phyloP scores from a whole-genome alignment of 495 filamentous ascomycete species.

The Talaromyces wortmannii region DNA sequence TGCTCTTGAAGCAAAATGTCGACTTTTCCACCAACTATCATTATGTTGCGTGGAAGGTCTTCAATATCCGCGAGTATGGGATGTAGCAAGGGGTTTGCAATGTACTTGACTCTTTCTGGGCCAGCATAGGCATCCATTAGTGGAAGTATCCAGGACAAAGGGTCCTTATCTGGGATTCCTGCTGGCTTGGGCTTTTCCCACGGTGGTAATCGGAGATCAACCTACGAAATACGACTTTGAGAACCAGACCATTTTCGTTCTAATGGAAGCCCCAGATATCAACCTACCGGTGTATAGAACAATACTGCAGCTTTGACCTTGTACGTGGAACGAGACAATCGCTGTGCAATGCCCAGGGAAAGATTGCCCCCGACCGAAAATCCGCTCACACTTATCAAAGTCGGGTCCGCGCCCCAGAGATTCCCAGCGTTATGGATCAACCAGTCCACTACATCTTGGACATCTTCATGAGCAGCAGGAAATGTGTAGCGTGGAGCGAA shows the following conservation, averaged over 20 bases:
- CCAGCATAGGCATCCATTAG: constrained; percentile 24
- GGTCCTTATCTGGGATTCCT: constrained; percentile 18
- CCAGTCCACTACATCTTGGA: constrained; percentile 13
- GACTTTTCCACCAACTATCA: constrained; percentile 14
- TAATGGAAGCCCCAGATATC: neutral
- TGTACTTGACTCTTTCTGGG: constrained; percentile 5
- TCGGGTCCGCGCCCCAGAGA: constrained; percentile 14
- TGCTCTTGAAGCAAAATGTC: constrained; percentile 23
- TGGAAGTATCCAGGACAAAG: constrained; percentile 15
- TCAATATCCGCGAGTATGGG: constrained; percentile 14
- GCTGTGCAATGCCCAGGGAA: constrained; percentile 11
- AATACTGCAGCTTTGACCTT: neutral
- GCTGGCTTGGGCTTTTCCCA: constrained; percentile 20
- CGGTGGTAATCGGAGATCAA: constrained; percentile 23
- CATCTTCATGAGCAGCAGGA: constrained; percentile 17
- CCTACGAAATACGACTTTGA: no score
- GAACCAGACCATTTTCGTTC: no score
- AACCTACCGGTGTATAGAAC: neutral
- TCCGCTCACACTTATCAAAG: constrained; percentile 24
- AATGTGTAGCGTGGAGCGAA: constrained; percentile 23
- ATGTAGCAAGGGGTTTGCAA: constrained; percentile 15
- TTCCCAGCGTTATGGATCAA: constrained; percentile 11
- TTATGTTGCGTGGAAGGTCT: constrained; percentile 13
- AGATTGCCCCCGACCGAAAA: constrained; percentile 31
- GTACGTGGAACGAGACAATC: neutral